These are phyloP conservation scores for Aspergillus incahuasiensis DNA, from an alignment of 495 filamentous ascomycete species.

Conservation along the genomic window DNA sequence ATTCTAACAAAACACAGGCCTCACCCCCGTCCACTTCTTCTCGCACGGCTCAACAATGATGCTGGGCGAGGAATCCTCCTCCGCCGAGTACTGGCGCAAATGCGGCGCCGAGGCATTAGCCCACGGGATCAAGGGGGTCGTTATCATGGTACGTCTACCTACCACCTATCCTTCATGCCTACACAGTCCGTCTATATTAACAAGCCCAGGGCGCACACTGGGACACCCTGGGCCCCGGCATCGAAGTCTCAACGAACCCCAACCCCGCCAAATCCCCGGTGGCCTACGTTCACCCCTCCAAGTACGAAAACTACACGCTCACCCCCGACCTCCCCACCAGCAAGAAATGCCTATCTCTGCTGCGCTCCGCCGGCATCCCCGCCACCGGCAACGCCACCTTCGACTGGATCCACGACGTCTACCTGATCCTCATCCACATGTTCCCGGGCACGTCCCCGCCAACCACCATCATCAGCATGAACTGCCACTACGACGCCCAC, in stretches of 20 bases:
- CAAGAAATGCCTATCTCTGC: conserved; percentile 39
- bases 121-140: conserved; percentile 50
- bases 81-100: conserved; percentile 57
- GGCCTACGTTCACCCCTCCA: conserved; percentile 53
- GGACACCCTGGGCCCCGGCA: conserved; percentile 43
- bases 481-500: conserved; percentile 57
- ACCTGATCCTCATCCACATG: conserved; percentile 60
- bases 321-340: conserved; percentile 49
- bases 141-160: conserved; percentile 52
- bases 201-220: conserved; percentile 54
- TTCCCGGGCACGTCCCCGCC: conserved; percentile 54
- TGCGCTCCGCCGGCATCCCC: conserved; percentile 46
- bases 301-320: conserved; percentile 53
- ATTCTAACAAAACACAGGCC: conserved; percentile 12
- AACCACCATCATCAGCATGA: conserved; percentile 53
- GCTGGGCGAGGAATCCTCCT: conserved; percentile 55
- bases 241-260: conserved; percentile 54
- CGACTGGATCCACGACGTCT: conserved; percentile 64
- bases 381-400: conserved; percentile 44
- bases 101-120: conserved; percentile 56
- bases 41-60: conserved; percentile 67
- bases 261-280: conserved; percentile 52
- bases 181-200: not conserved
- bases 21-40: conserved; percentile 60
- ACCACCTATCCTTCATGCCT: too few species aligned